Evolutionary conservation across 2,329 filamentous ascomycete genomes (phyloP), one percentile per base, ranked within the genome.

Genomic region (Colletotrichum euphorbiae): DNA sequence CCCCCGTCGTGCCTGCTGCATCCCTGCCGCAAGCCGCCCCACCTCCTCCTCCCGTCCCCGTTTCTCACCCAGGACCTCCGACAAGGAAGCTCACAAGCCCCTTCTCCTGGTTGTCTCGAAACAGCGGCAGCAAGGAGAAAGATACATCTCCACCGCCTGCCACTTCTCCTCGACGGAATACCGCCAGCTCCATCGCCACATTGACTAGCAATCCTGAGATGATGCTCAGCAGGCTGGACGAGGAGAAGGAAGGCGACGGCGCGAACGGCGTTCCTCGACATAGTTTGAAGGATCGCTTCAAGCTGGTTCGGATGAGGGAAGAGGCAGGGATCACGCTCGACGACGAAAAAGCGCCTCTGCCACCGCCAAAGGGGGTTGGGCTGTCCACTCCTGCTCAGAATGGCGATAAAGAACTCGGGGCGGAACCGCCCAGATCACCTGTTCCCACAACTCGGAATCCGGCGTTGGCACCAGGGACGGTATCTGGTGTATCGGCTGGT

Each of bases 81-180:
- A 72, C 86, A 68, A 85, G 93, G 75, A 97, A 96, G 78, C 87
- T 97, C 62, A 94, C 93, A 8, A 93, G 93, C 72, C 93, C 92
- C n/a, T 97, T 97, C 74, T 89, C 93, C 43, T 95, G 93, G 90
- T 85, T 97, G 43, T 93, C 93, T 36, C 85, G 93, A 72, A 90
- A 85, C 77, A 87, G 89, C 11, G 84, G 85, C 40, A 82, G 80
- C 58, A 90, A 90, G 74, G 82, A 84, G 4, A 85, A 86, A 71
- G 84, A 88, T 8, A 74, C 76, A 19, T 85, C 89, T 12, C 85
- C 87, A 6, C 85, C 91, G 43, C 74, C 74, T 54, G 74, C 73
- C 67, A 72, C 64, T 75, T 85, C 69, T 81, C 85, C 36, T 74
- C 85, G 69, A 73, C 86, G 93, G 76, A 93, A 95, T 75, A 97